phyloP scores from a whole-genome alignment of 257 asterid genomes.

The Phtheirospermum japonicum region DNA sequence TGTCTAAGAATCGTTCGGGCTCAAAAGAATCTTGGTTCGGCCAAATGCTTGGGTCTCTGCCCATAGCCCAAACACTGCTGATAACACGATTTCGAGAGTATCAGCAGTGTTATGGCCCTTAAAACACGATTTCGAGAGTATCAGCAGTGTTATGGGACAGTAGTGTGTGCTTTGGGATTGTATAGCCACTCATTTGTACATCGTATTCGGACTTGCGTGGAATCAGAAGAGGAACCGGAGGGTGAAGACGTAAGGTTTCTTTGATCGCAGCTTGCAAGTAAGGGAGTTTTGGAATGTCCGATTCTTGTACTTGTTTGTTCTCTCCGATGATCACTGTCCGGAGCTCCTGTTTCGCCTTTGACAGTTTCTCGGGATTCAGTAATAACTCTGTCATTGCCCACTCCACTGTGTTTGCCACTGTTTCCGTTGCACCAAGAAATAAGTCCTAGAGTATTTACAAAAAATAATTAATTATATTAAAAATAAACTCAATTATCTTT shows the following conservation, averaged over 20 bases:
- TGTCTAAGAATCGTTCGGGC: not conserved
- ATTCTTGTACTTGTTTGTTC: not conserved
- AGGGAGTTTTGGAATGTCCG: not conserved
- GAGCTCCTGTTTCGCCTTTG: not conserved
- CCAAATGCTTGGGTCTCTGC: not conserved
- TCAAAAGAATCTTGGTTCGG: not conserved
- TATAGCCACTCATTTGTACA: not conserved
- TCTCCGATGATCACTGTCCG: not conserved
- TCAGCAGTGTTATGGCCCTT: too few species aligned
- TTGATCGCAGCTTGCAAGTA: not conserved
- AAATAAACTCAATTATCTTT: too few species aligned
- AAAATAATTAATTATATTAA: not conserved
- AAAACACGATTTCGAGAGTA: too few species aligned
- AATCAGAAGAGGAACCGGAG: not conserved
- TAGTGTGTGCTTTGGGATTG: not conserved
- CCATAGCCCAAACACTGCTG: not conserved
- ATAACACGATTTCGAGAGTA: too few species aligned
- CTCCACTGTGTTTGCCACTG: slow-evolving; percentile 30
- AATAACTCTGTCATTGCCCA: slow-evolving; percentile 41
- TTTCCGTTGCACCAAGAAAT: slow-evolving; percentile 17
- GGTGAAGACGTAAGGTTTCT: not conserved
- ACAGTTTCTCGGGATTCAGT: not conserved
- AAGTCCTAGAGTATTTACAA: slow-evolving; percentile 24
- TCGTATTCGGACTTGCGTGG: not conserved
- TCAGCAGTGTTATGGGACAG: too few species aligned